A percentile compares a stretch with the other conserved stretches of the same genome.
Conservation (phyloP, 495 filamentous ascomycete genomes). For the Lasiosphaeria miniovina region DNA sequence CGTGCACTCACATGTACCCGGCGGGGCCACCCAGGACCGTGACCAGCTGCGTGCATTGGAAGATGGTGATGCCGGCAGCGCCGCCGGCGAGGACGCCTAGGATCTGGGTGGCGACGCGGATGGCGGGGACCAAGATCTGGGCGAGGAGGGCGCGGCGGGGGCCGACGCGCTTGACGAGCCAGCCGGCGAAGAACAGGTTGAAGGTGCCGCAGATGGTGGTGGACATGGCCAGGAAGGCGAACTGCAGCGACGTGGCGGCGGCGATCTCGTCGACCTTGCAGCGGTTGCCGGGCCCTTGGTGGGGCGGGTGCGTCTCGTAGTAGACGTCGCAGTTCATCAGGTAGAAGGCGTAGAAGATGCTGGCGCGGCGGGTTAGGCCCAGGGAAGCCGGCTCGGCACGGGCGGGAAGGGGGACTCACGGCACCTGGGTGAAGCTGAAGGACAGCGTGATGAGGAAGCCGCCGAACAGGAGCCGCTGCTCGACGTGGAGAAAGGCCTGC, state of each 20-base stretch:
- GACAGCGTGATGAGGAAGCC: constrained; percentile 55
- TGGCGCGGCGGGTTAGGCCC: constrained; percentile 14
- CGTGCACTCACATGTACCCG: constrained; percentile 46
- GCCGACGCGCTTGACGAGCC: constrained; percentile 54
- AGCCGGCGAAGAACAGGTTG: constrained; percentile 57
- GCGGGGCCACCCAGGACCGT: constrained; percentile 55
- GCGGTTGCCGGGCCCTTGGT: constrained; percentile 34
- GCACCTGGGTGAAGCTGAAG: constrained; percentile 57
- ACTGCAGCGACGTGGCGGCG: constrained; percentile 52
- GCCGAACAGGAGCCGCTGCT: constrained; percentile 47
- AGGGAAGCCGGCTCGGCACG: neutral
- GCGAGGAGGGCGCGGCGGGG: constrained; percentile 50
- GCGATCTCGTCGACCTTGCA: constrained; percentile 50
- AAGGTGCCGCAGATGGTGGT: constrained; percentile 50
- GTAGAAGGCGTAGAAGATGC: constrained; percentile 56
- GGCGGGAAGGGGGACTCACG: constrained; percentile 33
- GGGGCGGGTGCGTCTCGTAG: constrained; percentile 44
- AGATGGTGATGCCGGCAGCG: constrained; percentile 49
- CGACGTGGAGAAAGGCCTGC: constrained; percentile 14
- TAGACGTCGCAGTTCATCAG: constrained; percentile 59
- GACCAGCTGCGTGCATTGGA: constrained; percentile 54
- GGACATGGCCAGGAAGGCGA: constrained; percentile 50
- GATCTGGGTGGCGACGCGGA: constrained; percentile 53
- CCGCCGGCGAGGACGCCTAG: constrained; percentile 51
- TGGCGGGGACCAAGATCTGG: constrained; percentile 49